These are phyloP conservation scores for Mycena albidolilacea DNA, from an alignment of 768 basidiomycete species.

Conservation along the genomic window DNA sequence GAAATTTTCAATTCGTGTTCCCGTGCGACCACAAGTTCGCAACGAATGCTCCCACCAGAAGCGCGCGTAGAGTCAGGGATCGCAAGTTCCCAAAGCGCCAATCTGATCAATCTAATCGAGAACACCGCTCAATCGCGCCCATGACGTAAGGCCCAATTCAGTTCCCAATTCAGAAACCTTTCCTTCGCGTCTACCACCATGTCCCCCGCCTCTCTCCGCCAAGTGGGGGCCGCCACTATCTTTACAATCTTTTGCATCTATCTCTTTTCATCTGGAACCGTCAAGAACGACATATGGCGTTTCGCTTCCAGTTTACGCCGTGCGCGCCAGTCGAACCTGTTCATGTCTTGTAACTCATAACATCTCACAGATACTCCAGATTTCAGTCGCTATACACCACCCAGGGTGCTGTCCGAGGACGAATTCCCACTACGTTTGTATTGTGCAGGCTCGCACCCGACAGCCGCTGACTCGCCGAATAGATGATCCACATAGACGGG, in stretches of 20 bases:
- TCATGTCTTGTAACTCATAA: slow-evolving; percentile 7
- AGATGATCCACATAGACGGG: slow-evolving; percentile 69
- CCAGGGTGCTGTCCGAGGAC: slow-evolving; percentile 58
- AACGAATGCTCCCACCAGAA: too few relatives aligned
- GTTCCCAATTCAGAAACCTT: not conserved
- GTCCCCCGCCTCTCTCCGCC: slow-evolving; percentile 22
- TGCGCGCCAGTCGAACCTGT: slow-evolving; percentile 19
- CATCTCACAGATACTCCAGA: slow-evolving; percentile 59
- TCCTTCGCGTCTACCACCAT: slow-evolving; percentile 16
- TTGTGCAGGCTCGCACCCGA: not conserved
- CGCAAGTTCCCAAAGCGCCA: too few relatives aligned
- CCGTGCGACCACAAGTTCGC: too few relatives aligned
- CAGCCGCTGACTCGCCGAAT: not conserved
- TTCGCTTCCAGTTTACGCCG: slow-evolving; percentile 28
- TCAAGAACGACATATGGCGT: slow-evolving; percentile 36
- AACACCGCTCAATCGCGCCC: not conserved
- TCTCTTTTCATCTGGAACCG: slow-evolving; percentile 55
- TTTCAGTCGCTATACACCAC: slow-evolving; percentile 64
- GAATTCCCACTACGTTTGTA: slow-evolving; percentile 71
- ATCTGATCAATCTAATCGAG: too few relatives aligned
- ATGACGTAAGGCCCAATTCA: not conserved
- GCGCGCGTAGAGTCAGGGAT: not conserved
- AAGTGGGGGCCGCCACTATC: slow-evolving; percentile 51
- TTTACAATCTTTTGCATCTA: slow-evolving; percentile 60
- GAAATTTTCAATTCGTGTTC: too few relatives aligned